These are phyloP conservation scores for Mortierella antarctica DNA, from an alignment of 192 early-diverging fungal genomes.

Conservation along the genomic window DNA sequence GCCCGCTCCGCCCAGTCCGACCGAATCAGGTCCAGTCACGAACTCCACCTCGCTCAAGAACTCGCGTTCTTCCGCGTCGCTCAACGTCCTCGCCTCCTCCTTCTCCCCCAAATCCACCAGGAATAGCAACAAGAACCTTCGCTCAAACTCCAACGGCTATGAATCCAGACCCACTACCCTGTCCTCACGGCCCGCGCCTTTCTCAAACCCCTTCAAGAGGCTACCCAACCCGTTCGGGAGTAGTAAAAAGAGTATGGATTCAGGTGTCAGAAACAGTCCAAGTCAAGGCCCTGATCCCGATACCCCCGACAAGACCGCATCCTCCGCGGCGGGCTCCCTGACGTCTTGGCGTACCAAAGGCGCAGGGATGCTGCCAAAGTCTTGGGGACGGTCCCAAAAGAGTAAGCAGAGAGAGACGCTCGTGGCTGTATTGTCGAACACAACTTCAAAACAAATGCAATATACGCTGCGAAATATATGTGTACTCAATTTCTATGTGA, in stretches of 20 bases:
- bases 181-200: slow-evolving; percentile 24
- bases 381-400: slow-evolving; percentile 33
- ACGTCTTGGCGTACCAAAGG: slow-evolving; percentile 41
- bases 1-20: slow-evolving; percentile 15
- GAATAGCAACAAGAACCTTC: no score
- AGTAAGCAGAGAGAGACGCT: slow-evolving; percentile 15
- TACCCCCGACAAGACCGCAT: slow-evolving; percentile 3
- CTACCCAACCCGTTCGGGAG: slow-evolving; percentile 30
- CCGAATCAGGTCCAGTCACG: not conserved
- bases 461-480: no score
- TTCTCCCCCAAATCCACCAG: not conserved
- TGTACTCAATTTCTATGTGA: no score
- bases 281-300: not conserved
- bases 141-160: not conserved
- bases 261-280: slow-evolving; percentile 11
- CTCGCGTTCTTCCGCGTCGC: slow-evolving; percentile 21
- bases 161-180: slow-evolving; percentile 3
- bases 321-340: slow-evolving; percentile 31
- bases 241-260: slow-evolving; percentile 28
- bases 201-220: slow-evolving; percentile 49
- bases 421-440: no score
- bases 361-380: slow-evolving; percentile 43
- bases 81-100: slow-evolving; percentile 19
- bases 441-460: no score
- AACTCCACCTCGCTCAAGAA: slow-evolving; percentile 7